phyloP scores from a whole-genome alignment of 768 basidiomycete species.

The Peribolospora kevripleyi region DNA sequence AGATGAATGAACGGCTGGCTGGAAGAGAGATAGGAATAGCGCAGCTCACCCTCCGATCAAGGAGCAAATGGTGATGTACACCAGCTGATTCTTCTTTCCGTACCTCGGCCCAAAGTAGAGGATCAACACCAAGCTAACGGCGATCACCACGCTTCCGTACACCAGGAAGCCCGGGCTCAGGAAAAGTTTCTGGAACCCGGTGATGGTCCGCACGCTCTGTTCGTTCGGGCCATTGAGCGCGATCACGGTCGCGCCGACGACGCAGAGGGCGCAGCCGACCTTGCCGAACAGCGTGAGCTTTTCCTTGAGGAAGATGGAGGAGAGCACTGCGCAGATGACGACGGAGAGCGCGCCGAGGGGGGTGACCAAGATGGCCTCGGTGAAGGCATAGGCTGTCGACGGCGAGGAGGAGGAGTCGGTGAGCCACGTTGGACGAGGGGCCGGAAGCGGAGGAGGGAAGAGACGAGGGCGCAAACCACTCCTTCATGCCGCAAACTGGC shows the following conservation, averaged over 20 bases:
- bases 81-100: constrained; percentile 73
- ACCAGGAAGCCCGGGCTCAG: constrained; percentile 57
- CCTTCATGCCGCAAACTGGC: neutral
- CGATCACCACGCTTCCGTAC: constrained; percentile 28
- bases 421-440: neutral
- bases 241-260: constrained; percentile 69
- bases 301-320: constrained; percentile 79
- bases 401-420: constrained; percentile 1
- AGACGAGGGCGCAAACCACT: constrained; percentile 13
- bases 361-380: constrained; percentile 81
- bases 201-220: constrained; percentile 17
- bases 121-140: constrained; percentile 40
- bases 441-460: constrained; percentile 5
- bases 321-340: constrained; percentile 77
- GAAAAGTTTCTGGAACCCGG: constrained; percentile 52
- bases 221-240: constrained; percentile 44
- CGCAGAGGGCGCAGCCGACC: constrained; percentile 77
- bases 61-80: constrained; percentile 58
- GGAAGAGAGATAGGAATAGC: no score
- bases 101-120: constrained; percentile 66
- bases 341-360: constrained; percentile 91
- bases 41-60: constrained; percentile 54
- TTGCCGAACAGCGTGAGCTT: constrained; percentile 87
- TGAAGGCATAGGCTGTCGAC: constrained; percentile 52
- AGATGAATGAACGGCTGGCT: no score